Evolutionary conservation across 2,329 filamentous ascomycete species (phyloP).

Genomic region (Fusarium temperatum): DNA sequence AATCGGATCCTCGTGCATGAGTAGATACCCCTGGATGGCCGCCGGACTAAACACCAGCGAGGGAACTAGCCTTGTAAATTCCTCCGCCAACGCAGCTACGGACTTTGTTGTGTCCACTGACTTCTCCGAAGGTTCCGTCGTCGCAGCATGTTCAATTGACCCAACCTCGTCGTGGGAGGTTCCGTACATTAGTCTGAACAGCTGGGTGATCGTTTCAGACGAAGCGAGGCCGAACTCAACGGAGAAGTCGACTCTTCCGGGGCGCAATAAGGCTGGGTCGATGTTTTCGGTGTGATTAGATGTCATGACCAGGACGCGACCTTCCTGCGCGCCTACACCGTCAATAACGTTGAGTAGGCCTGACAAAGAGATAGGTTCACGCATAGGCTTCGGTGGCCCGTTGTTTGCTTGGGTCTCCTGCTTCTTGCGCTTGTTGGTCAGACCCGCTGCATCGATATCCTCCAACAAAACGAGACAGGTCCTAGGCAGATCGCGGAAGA

Average conservation of each 20-base stretch:
- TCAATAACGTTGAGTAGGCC: slow-evolving; percentile 75
- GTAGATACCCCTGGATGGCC: slow-evolving; percentile 29
- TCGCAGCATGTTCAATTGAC: background rate
- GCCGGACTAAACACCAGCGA: slow-evolving; percentile 25
- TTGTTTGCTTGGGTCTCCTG: background rate
- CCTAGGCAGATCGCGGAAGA: slow-evolving; percentile 9
- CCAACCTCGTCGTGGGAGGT: background rate
- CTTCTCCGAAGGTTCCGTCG: background rate
- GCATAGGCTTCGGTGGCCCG: background rate
- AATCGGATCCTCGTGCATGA: slow-evolving; percentile 15
- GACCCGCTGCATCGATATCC: slow-evolving; percentile 22
- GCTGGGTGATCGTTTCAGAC: background rate
- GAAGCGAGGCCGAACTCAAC: slow-evolving; percentile 20
- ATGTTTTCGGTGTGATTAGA: slow-evolving; percentile 60
- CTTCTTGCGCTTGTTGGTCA: slow-evolving; percentile 9
- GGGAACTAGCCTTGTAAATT: slow-evolving; percentile 17
- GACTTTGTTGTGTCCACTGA: background rate
- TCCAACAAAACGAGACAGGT: slow-evolving; percentile 24
- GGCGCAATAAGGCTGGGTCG: slow-evolving; percentile 12
- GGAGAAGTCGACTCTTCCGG: slow-evolving; percentile 14
- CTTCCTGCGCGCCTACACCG: slow-evolving; percentile 73
- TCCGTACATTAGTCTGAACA: slow-evolving; percentile 22
- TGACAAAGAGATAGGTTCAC: slow-evolving; percentile 54
- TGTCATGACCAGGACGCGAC: slow-evolving; percentile 75
- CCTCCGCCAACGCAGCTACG: background rate